Evolutionary conservation across 164 flowering plant genomes (phyloP), one percentile per base, ranked within the genome.

Genomic region (Liquidambar formosana): DNA sequence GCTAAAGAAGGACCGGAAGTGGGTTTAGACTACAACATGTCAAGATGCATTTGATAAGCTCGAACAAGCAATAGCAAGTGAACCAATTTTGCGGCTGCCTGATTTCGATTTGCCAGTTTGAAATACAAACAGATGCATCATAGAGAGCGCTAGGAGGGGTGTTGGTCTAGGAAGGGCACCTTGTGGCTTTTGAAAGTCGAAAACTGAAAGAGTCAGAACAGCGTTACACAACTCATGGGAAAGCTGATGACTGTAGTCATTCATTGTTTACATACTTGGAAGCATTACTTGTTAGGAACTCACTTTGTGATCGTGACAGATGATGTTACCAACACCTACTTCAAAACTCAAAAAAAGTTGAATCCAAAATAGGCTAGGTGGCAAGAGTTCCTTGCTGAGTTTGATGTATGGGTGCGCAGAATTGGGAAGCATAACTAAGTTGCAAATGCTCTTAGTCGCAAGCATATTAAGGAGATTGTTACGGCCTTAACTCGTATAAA

Each of bases 1-100:
- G 26, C 19, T 65, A 8, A 49, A 33, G 26, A 65, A 52, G 18
- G 16, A 25, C 14, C 1, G 15, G 10, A 43, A 19, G 14, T 64
- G 8, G 67, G 15, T 1, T 25, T 27, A 10, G 67, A 8, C 11
- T 10, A 13, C 4, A 9, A 4, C 27, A 0, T 51, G 59, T 43
- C 47, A 65, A 5, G 28, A 65, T 5, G 68, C 68, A 19, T 65
- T 65, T n/a, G n/a, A 65, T 6, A 21, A 11, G 10, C 10, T 52
- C 4, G 52, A 65, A 23, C 0, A 33, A 6, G 47, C 26, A 2
- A 16, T n/a, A 18, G 18, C 25, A 1, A 1, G 13, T 2, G 45
- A 65, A 13, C 8, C n/a, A 5, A 18, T 65, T 3, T 18, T 65
- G 3, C 2, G 4, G 5, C 25, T 49, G 14, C 16, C 16, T 6